Evolutionary conservation across 139 green algal species (phyloP), one percentile per base, ranked within the genome.

Genomic region (Tetraselmis chui): DNA sequence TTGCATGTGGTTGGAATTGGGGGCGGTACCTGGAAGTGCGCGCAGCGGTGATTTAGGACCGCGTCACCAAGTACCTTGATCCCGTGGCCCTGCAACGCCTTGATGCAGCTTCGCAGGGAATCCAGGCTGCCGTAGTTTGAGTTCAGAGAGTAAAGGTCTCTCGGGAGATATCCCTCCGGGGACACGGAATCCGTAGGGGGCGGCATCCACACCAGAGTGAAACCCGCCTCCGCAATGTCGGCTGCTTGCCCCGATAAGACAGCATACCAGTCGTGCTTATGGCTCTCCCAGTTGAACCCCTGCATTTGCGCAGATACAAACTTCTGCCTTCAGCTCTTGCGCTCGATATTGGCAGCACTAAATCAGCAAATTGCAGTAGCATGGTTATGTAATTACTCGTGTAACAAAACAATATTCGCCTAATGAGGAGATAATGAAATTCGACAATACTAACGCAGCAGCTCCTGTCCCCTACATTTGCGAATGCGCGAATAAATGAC

Each of bases 211-310:
- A 85, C 25, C 18, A 59, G 29, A 24, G 81, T 85, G 81, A 85
- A 85, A 5, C 81, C 81, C 25, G 30, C 29, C 29, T 83, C 76
- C 2, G 81, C 59, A 18, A 85, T 31, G 29, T 74, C 28, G 23
- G 24, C 31, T 2, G 75, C 74, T 59, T 85, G 76, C 23, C 30
- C 74, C 22, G 27, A 5, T 30, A 85, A 29, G 27, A 76, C 75
- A n/a, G 78, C n/a, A 59, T 85, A 85, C 81, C 81, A 85, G 58
- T 80, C 31, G 18, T 77, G 78, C 29, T 74, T 58, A 29, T 59
- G 31, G 29, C 30, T 77, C 24, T 85, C 81, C 81, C 81, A 85
- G 75, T 85, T 85, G 81, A 85, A 85, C 27, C 75, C 81, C 75
- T 85, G 81, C 30, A n/a, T n/a, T n/a, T n/a, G n/a, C n/a, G n/a